Percentiles rank a stretch among this genome's conserved stretches.
These are phyloP conservation scores for Venustampulla echinocandica DNA, from an alignment of 495 filamentous ascomycete genomes.

Conservation along the genomic window DNA sequence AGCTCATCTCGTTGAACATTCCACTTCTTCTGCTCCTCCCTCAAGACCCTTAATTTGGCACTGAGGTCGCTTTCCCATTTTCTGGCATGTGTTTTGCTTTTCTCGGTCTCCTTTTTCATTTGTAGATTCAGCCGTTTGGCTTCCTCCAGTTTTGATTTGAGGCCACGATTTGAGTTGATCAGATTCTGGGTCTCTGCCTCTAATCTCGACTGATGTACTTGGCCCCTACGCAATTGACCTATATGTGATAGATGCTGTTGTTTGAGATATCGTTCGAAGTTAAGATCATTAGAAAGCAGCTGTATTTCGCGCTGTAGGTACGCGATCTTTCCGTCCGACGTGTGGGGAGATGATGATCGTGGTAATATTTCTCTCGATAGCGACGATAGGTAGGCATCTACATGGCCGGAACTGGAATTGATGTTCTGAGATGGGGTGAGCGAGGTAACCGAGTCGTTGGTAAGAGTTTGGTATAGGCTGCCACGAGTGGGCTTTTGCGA, in stretches of 20 bases:
- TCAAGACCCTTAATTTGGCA: constrained; percentile 46
- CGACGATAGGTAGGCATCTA: constrained; percentile 33
- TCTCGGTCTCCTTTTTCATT: constrained; percentile 55
- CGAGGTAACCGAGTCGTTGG: constrained; percentile 43
- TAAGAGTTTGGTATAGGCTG: constrained; percentile 41
- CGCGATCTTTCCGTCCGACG: constrained; percentile 32
- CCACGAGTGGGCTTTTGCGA: constrained; percentile 42
- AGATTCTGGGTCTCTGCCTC: constrained; percentile 72
- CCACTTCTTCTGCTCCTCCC: constrained; percentile 63
- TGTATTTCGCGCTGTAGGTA: constrained; percentile 57
- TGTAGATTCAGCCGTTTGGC: constrained; percentile 53
- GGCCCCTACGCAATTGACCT: constrained; percentile 56
- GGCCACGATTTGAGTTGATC: constrained; percentile 60
- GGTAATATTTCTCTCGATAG: constrained; percentile 27
- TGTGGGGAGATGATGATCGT: constrained; percentile 26
- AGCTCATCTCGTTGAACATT: constrained; percentile 42
- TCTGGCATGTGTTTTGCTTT: constrained; percentile 54
- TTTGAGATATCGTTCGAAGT: constrained; percentile 68
- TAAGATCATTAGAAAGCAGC: constrained; percentile 62
- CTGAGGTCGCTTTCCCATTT: constrained; percentile 62
- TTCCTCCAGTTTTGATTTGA: constrained; percentile 58
- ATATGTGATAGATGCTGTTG: constrained; percentile 68
- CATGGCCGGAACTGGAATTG: constrained; percentile 8
- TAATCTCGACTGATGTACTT: constrained; percentile 57
- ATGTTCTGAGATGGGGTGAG: constrained; percentile 31